These are phyloP conservation scores for Oryza punctata DNA, from an alignment of 176 grass and related monocot species.

Conservation along the genomic window DNA sequence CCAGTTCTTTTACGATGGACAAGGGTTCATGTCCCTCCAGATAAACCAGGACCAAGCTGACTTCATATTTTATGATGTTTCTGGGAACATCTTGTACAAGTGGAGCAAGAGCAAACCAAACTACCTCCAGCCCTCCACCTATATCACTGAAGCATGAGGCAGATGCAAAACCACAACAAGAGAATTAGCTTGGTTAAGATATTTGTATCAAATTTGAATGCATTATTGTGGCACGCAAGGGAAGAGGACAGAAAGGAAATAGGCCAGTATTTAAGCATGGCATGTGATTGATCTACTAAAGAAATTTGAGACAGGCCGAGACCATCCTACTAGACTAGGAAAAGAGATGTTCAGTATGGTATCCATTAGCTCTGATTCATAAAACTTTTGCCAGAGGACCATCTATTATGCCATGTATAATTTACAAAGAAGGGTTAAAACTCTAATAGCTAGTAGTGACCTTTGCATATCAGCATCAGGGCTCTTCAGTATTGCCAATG, in stretches of 20 bases:
- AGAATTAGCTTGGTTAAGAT: constrained; percentile 23
- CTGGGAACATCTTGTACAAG: constrained; percentile 58
- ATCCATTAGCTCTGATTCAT: constrained; percentile 4
- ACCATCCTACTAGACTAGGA: background rate
- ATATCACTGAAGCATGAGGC: constrained; percentile 35
- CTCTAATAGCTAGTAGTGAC: background rate
- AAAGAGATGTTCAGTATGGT: constrained; percentile 18
- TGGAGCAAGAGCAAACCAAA: constrained; percentile 56
- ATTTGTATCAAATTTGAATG: constrained; percentile 36
- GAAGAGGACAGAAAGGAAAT: background rate
- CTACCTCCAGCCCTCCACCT: constrained; percentile 19
- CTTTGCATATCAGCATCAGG: constrained; percentile 4
- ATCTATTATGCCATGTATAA: background rate
- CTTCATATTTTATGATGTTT: constrained; percentile 68
- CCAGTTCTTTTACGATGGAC: constrained; percentile 82
- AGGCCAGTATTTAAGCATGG: constrained; percentile 1
- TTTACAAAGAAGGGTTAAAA: background rate
- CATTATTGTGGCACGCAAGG: background rate
- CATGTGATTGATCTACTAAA: constrained; percentile 4
- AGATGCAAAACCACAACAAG: constrained; percentile 4
- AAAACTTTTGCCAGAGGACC: background rate
- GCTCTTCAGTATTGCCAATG: background rate
- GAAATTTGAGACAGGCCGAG: background rate
- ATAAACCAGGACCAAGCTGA: constrained; percentile 46
- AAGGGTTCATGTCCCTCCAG: constrained; percentile 91